Evolutionary conservation across 495 filamentous ascomycete species (phyloP).

Genomic region (Penicillium manginii): DNA sequence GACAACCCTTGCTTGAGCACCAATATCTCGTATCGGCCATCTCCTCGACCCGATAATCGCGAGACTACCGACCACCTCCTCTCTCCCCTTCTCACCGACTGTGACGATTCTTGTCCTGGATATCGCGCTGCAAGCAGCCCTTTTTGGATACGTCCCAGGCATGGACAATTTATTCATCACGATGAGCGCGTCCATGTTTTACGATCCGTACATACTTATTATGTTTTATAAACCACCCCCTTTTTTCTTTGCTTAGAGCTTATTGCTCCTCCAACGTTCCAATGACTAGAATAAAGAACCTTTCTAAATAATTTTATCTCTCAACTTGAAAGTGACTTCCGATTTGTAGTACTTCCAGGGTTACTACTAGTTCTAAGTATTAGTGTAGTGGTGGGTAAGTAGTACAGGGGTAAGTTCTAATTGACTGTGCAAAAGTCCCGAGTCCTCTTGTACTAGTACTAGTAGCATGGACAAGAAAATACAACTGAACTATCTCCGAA

Average conservation of each 20-base stretch:
- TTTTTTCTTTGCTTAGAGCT: not conserved
- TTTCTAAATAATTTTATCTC: no score
- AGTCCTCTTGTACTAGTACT: no score
- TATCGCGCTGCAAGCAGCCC: not conserved
- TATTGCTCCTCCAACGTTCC: not conserved
- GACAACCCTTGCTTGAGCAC: not conserved
- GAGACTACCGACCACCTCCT: not conserved
- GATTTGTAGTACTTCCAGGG: no score
- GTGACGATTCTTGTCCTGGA: constrained; percentile 3
- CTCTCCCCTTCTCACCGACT: not conserved
- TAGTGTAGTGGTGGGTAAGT: no score
- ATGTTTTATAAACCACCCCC: constrained; percentile 15
- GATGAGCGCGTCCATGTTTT: constrained; percentile 15
- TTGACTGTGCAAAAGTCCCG: no score
- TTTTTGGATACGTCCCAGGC: constrained; percentile 3
- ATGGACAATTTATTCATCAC: constrained; percentile 4
- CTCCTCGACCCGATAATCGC: not conserved
- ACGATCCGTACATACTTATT: constrained; percentile 18
- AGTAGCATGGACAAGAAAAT: no score
- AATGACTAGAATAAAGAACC: not conserved
- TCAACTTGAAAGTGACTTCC: no score
- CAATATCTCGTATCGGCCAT: not conserved
- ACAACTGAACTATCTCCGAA: no score
- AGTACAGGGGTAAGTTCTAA: no score
- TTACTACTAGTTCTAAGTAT: no score